These are phyloP conservation scores for Microcos paniculata DNA, from an alignment of 345 rosid genomes.

Conservation along the genomic window DNA sequence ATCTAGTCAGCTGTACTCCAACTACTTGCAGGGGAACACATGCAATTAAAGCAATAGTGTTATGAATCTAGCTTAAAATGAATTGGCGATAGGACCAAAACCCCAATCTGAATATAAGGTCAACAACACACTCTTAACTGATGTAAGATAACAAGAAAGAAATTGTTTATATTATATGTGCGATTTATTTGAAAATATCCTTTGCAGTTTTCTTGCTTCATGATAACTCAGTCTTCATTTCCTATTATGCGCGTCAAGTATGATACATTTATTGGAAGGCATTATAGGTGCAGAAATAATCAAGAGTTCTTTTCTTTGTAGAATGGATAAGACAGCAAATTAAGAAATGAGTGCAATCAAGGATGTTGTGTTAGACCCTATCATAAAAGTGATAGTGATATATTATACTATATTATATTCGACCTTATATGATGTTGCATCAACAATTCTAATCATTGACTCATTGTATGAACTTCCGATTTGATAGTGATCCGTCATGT, in stretches of 20 bases:
- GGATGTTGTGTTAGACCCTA: background rate
- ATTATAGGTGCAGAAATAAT: background rate
- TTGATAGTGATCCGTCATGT: conserved; percentile 8
- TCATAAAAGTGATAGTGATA: background rate
- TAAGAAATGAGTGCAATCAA: background rate
- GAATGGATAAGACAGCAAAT: conserved; percentile 2
- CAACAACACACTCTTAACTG: background rate
- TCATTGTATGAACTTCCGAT: conserved; percentile 8
- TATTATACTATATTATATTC: background rate
- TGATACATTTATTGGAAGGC: background rate
- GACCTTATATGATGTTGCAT: conserved; percentile 6
- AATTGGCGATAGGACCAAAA: background rate
- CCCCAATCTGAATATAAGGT: background rate
- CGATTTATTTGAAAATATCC: background rate
- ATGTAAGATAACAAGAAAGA: background rate
- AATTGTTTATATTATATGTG: background rate
- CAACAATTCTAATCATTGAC: background rate
- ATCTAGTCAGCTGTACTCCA: background rate
- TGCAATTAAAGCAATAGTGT: too few species aligned
- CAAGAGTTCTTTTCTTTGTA: background rate
- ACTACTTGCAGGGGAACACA: background rate
- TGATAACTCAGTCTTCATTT: background rate
- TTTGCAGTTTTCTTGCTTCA: background rate
- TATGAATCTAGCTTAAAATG: background rate
- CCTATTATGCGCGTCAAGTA: background rate